Percentiles rank a stretch among this genome's conserved stretches.
phyloP scores from a whole-genome alignment of 2,329 filamentous ascomycete genomes.

The Lomentospora prolificans region DNA sequence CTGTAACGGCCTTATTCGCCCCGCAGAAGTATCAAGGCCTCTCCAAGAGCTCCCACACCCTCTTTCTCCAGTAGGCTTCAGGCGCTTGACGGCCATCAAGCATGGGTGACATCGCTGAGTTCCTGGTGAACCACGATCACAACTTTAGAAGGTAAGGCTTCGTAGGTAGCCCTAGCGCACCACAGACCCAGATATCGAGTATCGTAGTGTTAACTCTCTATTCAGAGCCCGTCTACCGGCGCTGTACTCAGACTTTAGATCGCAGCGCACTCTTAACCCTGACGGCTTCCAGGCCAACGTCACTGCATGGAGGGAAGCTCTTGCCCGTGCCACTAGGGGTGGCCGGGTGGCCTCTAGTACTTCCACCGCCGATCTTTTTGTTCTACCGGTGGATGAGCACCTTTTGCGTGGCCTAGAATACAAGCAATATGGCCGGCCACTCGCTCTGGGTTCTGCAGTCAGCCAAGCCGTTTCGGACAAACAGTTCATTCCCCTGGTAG shows the following conservation, averaged over 20 bases:
- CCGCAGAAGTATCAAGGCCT: no score
- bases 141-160: constrained; percentile 46
- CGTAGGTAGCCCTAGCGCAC: neutral
- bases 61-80: no score
- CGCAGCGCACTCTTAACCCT: constrained; percentile 66
- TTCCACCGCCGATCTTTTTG: constrained; percentile 34
- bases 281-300: constrained; percentile 79
- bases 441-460: constrained; percentile 70
- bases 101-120: constrained; percentile 62
- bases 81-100: no score
- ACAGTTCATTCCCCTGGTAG: constrained; percentile 59
- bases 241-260: constrained; percentile 77
- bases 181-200: neutral
- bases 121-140: constrained; percentile 49
- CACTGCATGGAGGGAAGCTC: constrained; percentile 65
- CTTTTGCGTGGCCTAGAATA: constrained; percentile 64
- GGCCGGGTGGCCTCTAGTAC: constrained; percentile 40
- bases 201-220: neutral
- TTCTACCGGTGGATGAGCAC: constrained; percentile 47
- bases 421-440: constrained; percentile 69
- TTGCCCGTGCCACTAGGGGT: constrained; percentile 57
- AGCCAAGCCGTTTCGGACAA: constrained; percentile 60
- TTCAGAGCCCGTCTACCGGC: constrained; percentile 67
- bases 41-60: no score
- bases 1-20: no score